Evolutionary conservation across 805 yeast genomes (phyloP), one percentile per base, ranked within the genome.

Genomic region (Tetrapisispora arboricola): DNA sequence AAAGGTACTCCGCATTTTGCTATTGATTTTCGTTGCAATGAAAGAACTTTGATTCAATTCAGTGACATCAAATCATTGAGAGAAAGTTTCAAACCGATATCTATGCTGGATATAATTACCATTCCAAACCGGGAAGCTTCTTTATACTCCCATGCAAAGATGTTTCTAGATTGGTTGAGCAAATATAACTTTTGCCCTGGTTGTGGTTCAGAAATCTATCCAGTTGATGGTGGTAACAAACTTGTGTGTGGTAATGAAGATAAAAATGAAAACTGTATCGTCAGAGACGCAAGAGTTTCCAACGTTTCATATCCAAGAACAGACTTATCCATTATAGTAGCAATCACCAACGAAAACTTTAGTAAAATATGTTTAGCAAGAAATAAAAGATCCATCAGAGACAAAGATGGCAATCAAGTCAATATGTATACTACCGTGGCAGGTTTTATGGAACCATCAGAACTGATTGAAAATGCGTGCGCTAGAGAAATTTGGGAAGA

Each of bases 361-460:
- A 63, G 75, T 39, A 76, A 77, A 57, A 66, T 85, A 13, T 70
- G 90, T 25, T 65, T 90, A 13, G 94, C 88, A 2, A 71, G 84
- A 40, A 75, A 77, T 45, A 76, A 71, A 49, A 67, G 95, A 41
- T 74, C 19, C 1, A 27, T 32, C 2, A 32, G 10, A 15, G 28
- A 26, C 21, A 26, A 34, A 13, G 75, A 53, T 75, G 77, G 6
- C 53, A 65, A 42, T 58, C 64, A 38, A 20, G 44, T 43, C 29
- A 61, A 54, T 15, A 74, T 85, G 78, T 90, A 80, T 62, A 73
- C 90, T 15, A 81, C 94, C 54, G 75, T 94, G 39, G 95, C 97
- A 4, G 98, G 97, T 4, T 92, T 92, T 61, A 78, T 90, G 76
- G 98, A 90, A 60, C 95, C 96, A 1, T 82, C 88, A 22, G 98